Conservation (phyloP, 225 moss, liverwort and hornwort species). For the Polytrichum commune region DNA sequence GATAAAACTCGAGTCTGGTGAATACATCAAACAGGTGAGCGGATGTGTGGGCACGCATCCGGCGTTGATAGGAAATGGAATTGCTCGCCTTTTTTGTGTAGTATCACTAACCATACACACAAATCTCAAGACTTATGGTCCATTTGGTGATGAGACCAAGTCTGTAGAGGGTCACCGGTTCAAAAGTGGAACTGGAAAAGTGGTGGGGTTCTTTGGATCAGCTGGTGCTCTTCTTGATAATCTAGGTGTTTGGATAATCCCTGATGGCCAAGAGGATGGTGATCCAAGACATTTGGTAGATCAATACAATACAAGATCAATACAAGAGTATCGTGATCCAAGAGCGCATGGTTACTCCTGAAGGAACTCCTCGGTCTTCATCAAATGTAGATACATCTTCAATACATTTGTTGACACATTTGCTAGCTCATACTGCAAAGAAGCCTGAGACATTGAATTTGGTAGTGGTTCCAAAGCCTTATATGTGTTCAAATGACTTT, state of each 20-base stretch:
- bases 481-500: no score
- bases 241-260: background rate
- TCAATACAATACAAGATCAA: no score
- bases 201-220: background rate
- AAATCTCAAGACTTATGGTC: background rate
- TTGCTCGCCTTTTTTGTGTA: background rate
- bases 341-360: background rate
- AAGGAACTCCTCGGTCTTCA: no score
- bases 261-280: conserved; percentile 2
- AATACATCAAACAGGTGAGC: background rate
- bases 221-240: background rate
- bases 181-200: conserved; percentile 1
- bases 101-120: background rate
- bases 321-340: no score
- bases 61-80: no score
- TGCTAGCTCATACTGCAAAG: no score
- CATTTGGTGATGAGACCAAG: background rate
- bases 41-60: background rate
- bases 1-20: background rate
- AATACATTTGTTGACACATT: no score
- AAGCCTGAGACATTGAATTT: no score
- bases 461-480: no score
- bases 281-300: background rate
- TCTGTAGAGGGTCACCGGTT: background rate
- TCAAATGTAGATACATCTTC: no score